Evolutionary conservation across 257 asterid genomes (phyloP).

Genomic region (Capsicum pubescens): DNA sequence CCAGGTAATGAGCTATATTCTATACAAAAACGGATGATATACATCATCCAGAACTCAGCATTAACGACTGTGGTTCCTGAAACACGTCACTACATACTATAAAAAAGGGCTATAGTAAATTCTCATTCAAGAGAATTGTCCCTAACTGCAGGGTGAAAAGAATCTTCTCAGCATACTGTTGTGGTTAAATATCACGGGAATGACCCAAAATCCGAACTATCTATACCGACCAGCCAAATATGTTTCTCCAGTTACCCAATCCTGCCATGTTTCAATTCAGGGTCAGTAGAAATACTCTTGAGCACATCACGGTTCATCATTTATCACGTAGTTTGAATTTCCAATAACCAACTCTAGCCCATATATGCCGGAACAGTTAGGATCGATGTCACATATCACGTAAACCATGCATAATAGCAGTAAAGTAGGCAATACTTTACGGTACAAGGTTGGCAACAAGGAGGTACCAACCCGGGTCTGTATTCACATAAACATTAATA

Average conservation of each 20-base stretch:
- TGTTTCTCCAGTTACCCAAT: constrained; percentile 20
- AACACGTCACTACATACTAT: not conserved
- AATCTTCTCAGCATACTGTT: constrained; percentile 13
- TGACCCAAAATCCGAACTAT: constrained; percentile 24
- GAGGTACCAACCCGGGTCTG: not conserved
- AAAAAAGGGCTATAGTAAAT: constrained; percentile 12
- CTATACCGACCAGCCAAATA: constrained; percentile 26
- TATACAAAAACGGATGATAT: constrained; percentile 17
- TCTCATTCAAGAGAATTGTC: constrained; percentile 7
- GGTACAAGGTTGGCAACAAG: not conserved
- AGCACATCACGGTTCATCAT: not conserved
- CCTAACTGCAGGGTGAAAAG: constrained; percentile 25
- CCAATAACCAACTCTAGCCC: not conserved
- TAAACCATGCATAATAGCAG: constrained; percentile 1
- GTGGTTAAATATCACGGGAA: constrained; percentile 22
- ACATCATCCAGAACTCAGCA: constrained; percentile 18
- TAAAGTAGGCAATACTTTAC: not conserved
- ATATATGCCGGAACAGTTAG: not conserved
- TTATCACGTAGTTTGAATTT: not conserved
- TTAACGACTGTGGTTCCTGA: constrained; percentile 10
- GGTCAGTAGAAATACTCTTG: constrained; percentile 1
- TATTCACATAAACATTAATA: not conserved
- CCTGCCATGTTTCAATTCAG: constrained; percentile 24
- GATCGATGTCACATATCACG: not conserved
- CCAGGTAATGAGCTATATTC: constrained; percentile 13